phyloP scores from a whole-genome alignment of 345 rosid genomes.

The Balakata baccata region DNA sequence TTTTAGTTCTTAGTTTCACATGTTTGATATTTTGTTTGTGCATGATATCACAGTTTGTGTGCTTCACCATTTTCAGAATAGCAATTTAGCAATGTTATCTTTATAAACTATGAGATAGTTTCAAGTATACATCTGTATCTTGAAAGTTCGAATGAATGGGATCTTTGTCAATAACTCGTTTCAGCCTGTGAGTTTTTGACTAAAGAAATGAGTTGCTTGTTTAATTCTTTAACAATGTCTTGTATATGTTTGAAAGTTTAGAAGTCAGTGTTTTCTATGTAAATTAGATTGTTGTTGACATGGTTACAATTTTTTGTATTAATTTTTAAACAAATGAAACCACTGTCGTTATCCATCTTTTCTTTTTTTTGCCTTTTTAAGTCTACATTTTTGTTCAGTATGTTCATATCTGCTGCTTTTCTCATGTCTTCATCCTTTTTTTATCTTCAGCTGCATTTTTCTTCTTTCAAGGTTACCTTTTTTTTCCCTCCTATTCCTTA shows the following conservation, averaged over 20 bases:
- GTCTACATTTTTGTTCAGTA: not conserved
- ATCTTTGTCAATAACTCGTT: too few relatives aligned
- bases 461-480: not conserved
- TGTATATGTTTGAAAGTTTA: not conserved
- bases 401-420: not conserved
- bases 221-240: not conserved
- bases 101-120: not conserved
- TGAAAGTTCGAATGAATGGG: not conserved
- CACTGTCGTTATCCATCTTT: not conserved
- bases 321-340: not conserved
- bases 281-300: not conserved
- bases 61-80: not conserved
- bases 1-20: conserved; percentile 4
- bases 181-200: not conserved
- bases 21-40: not conserved
- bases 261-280: not conserved
- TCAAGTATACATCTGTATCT: not conserved
- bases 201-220: not conserved
- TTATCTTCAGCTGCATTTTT: not conserved
- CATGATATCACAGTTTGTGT: not conserved
- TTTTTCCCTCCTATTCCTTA: not conserved
- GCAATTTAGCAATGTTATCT: not conserved
- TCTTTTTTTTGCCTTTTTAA: too few relatives aligned
- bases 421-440: not conserved
- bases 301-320: not conserved